Percentiles rank a stretch among this genome's conserved stretches.
phyloP scores from a whole-genome alignment of 1,284 basidiomycete genomes.

The Fistulina hepatica region DNA sequence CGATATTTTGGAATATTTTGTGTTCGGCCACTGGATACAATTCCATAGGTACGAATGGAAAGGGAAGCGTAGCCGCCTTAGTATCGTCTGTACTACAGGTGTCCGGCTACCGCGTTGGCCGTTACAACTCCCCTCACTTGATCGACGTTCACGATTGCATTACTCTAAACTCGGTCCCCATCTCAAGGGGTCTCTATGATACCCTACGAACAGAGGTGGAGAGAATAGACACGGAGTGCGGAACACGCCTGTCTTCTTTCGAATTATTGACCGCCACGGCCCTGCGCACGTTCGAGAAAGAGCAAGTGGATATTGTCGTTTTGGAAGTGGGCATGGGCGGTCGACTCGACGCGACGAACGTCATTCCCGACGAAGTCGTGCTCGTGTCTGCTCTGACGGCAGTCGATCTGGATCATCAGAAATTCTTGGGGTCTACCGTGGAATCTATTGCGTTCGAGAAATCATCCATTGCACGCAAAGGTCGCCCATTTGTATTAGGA shows the following conservation, averaged over 20 bases:
- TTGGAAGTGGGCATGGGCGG: constrained; percentile 97
- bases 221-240: constrained; percentile 33
- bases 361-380: constrained; percentile 60
- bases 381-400: constrained; percentile 75
- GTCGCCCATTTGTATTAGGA: constrained; percentile 68
- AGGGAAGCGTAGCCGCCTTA: constrained; percentile 84
- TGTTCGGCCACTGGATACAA: too few relatives aligned
- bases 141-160: constrained; percentile 74
- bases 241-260: constrained; percentile 58
- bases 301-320: constrained; percentile 68
- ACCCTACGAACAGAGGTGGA: constrained; percentile 41
- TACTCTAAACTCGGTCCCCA: constrained; percentile 48
- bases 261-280: constrained; percentile 80
- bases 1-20: too few relatives aligned
- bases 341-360: constrained; percentile 86
- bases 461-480: constrained; percentile 65
- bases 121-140: constrained; percentile 93
- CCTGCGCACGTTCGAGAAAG: constrained; percentile 59
- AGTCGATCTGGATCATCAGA: constrained; percentile 90
- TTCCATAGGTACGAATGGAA: constrained; percentile 98
- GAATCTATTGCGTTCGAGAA: constrained; percentile 77
- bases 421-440: constrained; percentile 68
- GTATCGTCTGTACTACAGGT: constrained; percentile 19
- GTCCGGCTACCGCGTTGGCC: constrained; percentile 40
- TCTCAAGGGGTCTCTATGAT: constrained; percentile 42